phyloP scores from a whole-genome alignment of 2,329 filamentous ascomycete species.

The Aspergillus sp. region DNA sequence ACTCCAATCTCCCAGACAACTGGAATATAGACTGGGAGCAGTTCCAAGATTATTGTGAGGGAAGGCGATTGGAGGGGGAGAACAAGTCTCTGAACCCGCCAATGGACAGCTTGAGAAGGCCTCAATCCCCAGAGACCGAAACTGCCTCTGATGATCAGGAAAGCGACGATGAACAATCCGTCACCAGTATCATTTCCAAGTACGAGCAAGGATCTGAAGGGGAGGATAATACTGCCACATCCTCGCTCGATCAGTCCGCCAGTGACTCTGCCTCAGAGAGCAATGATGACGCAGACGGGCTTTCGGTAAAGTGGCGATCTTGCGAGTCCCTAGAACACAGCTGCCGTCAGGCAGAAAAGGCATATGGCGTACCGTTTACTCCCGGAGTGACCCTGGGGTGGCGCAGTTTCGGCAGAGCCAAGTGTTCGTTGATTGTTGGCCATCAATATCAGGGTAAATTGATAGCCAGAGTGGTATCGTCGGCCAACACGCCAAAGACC shows the following conservation, averaged over 20 bases:
- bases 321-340: background rate
- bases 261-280: background rate
- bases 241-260: background rate
- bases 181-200: background rate
- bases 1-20: constrained; percentile 2
- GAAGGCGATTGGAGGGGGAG: background rate
- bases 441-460: constrained; percentile 5
- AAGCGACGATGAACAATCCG: background rate
- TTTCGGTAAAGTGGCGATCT: background rate
- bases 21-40: constrained; percentile 10
- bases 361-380: constrained; percentile 8
- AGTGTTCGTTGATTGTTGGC: constrained; percentile 4
- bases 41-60: constrained; percentile 6
- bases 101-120: background rate
- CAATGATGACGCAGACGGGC: background rate
- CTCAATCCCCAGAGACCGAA: background rate
- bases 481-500: constrained; percentile 1
- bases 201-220: background rate
- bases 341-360: constrained; percentile 5
- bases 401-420: background rate
- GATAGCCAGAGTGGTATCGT: constrained; percentile 4
- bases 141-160: background rate
- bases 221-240: background rate
- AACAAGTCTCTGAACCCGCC: background rate
- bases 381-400: constrained; percentile 7